Evolutionary conservation across 2,329 filamentous ascomycete species (phyloP), one percentile per base, ranked within the genome.

Genomic region (Aspergillus unguis): DNA sequence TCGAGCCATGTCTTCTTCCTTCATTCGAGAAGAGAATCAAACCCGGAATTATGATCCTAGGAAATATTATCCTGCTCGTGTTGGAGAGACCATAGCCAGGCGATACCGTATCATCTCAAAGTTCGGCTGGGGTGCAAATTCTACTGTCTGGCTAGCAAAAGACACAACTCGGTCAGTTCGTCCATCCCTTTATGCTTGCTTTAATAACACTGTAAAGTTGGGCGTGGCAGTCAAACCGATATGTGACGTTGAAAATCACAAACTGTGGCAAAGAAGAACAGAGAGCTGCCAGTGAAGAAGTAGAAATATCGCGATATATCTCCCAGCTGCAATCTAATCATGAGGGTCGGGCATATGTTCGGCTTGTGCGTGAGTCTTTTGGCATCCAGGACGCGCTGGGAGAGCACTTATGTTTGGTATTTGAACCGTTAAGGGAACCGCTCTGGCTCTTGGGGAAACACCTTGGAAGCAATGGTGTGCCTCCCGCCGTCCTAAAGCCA

Each of bases 371-470:
- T 9, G 67, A 72, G 26, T 62, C 58, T 6, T 71, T 71, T 48
- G 37, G 54, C 10, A 51, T 69, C 32, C 48, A 50, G 41, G 46
- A 57, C 10, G 57, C 56, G 23, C n/a, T 58, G 41, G 65, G 66
- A 36, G 56, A 62, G 2, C 70, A 73, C 58, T 5, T 68, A 1
- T 70, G 69, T 44, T 57, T 74, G 11, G 70, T 72, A 5, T 71
- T 67, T 48, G 65, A 73, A 37, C 66, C 70, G 1, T 57, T 73
- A 44, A 58, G 71, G 29, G 70, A 74, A 50, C 65, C 70, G 6
- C 59, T 73, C 26, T 67, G 68, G 62, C 44, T 66, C 27, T 61
- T 65, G 27, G 58, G 61, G 52, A 55, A 52, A 32, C 63, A 61
- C 40, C 63, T 62, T n/a, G 59, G 56, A 4, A 44, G 55, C 1